Evolutionary conservation across 371 early-diverging fungal species (phyloP).

Genomic region (Umbelopsis sp.): DNA sequence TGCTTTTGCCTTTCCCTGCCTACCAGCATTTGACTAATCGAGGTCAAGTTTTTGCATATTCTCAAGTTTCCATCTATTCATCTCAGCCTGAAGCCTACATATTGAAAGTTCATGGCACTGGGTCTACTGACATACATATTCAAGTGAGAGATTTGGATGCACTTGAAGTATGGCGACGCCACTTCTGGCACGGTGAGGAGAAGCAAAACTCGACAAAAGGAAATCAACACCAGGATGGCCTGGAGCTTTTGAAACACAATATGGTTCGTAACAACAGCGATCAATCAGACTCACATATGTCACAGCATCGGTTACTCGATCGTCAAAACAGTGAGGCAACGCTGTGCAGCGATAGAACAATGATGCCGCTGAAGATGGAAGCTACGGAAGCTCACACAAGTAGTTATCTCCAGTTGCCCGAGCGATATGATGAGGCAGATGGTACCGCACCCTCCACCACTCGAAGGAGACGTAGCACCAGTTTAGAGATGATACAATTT

Average conservation of each 20-base stretch:
- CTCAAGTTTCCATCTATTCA: constrained; percentile 42
- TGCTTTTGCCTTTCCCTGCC: not conserved
- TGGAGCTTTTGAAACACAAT: not conserved
- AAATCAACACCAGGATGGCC: not conserved
- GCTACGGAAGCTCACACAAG: constrained; percentile 27
- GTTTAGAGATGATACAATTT: constrained; percentile 1
- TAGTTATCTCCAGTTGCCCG: constrained; percentile 1
- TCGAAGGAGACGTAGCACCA: constrained; percentile 9
- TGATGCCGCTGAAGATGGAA: constrained; percentile 35
- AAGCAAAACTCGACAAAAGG: not conserved
- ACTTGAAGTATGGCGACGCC: constrained; percentile 43
- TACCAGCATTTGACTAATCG: constrained; percentile 24
- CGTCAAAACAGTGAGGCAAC: constrained; percentile 15
- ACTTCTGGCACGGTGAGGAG: not conserved
- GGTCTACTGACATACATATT: constrained; percentile 45
- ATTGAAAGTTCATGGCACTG: constrained; percentile 45
- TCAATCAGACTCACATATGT: not conserved
- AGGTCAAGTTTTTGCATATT: constrained; percentile 49
- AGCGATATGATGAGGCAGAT: not conserved
- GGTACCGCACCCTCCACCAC: not conserved
- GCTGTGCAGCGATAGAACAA: not conserved
- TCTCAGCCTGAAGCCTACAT: constrained; percentile 40
- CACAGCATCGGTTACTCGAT: not conserved
- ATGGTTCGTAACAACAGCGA: not conserved
- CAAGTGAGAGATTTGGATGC: constrained; percentile 53